phyloP scores from a whole-genome alignment of 2,329 filamentous ascomycete genomes.

The Cytospora paraplurivora region DNA sequence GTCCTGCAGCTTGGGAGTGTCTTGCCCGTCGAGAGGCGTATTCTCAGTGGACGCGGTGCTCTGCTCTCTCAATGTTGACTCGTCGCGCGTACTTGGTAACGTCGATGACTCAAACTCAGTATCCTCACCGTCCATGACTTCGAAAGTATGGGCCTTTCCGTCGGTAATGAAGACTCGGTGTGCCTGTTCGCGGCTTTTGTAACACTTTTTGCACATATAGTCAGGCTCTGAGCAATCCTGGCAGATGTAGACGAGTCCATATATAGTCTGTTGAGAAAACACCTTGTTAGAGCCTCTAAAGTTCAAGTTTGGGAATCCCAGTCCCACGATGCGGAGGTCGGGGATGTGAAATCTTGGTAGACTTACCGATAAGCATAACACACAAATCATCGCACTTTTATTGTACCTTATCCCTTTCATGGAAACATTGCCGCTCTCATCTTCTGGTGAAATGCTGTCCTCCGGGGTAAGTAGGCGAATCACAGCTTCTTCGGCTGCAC shows the following conservation, averaged over 20 bases:
- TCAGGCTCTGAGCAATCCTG: not conserved
- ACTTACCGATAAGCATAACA: constrained; percentile 7
- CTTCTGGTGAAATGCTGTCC: no score
- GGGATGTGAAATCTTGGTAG: not conserved
- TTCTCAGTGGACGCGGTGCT: no score
- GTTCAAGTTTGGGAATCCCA: not conserved
- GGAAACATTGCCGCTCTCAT: not conserved
- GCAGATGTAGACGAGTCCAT: not conserved
- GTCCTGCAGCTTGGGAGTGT: no score
- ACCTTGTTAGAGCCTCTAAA: not conserved
- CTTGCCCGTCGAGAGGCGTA: no score
- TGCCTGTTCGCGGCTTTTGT: not conserved
- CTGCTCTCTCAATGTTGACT: no score
- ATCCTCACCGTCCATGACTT: not conserved
- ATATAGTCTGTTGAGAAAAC: not conserved
- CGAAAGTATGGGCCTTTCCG: not conserved
- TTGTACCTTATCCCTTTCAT: not conserved
- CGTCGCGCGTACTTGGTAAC: no score
- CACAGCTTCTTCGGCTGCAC: not conserved
- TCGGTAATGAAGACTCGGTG: not conserved
- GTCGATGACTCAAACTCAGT: not conserved
- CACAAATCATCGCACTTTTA: not conserved
- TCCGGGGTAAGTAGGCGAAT: not conserved
- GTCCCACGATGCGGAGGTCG: no score
- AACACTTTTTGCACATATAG: not conserved